phyloP scores from a whole-genome alignment of 1,139 yeast species.

The Magnusiomyces magnusii region DNA sequence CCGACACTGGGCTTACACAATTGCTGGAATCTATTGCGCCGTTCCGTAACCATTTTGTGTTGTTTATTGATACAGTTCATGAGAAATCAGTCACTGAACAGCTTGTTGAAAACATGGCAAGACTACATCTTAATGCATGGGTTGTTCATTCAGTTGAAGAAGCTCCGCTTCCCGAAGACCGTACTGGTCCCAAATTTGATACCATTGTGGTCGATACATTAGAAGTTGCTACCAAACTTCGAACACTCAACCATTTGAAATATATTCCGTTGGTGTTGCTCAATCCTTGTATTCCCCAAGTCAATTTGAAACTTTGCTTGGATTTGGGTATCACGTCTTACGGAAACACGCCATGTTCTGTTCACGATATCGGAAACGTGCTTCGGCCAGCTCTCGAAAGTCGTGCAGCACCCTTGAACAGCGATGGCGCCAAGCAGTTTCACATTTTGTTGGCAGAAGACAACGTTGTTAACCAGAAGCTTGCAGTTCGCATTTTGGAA shows the following conservation, averaged over 20 bases:
- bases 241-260: constrained; percentile 65
- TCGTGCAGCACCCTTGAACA: constrained; percentile 69
- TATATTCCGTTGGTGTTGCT: constrained; percentile 73
- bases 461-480: constrained; percentile 76
- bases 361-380: constrained; percentile 73
- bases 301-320: constrained; percentile 72
- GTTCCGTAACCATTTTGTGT: constrained; percentile 44
- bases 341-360: constrained; percentile 81
- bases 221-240: constrained; percentile 61
- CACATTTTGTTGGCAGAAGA: constrained; percentile 78
- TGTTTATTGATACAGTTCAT: constrained; percentile 76
- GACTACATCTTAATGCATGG: constrained; percentile 37
- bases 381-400: constrained; percentile 79
- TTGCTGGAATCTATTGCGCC: constrained; percentile 67
- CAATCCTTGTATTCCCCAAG: constrained; percentile 69
- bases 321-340: constrained; percentile 83
- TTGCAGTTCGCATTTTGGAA: constrained; percentile 47
- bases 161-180: constrained; percentile 36
- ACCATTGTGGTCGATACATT: constrained; percentile 76
- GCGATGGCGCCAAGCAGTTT: constrained; percentile 70
- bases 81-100: constrained; percentile 52
- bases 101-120: constrained; percentile 44
- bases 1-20: constrained; percentile 54
- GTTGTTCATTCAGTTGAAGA: constrained; percentile 38
- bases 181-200: constrained; percentile 51